Percentiles rank a stretch among this genome's conserved stretches.
Evolutionary conservation across 768 basidiomycete genomes (phyloP).

Genomic region (Lactarius tabidus): DNA sequence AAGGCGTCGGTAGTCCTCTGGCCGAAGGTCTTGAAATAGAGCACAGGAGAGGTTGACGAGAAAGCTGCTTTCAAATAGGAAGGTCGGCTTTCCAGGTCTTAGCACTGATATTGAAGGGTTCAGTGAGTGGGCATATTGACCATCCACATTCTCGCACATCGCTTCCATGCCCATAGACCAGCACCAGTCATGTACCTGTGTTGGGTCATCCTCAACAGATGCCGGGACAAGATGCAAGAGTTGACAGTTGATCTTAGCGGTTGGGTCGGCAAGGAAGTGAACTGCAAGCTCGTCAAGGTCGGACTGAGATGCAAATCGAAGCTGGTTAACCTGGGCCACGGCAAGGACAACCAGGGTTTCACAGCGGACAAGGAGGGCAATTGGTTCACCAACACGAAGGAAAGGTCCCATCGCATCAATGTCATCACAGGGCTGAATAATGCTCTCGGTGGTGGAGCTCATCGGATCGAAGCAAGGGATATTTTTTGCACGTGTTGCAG

Average conservation of each 20-base stretch:
- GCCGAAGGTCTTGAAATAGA: neutral
- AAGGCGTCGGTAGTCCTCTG: neutral
- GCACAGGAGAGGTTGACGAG: neutral
- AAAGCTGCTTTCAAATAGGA: neutral
- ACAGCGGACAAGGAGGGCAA: neutral
- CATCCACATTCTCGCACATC: neutral
- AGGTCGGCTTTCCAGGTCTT: neutral
- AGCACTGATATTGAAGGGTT: neutral
- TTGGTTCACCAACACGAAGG: neutral
- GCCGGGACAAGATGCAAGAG: neutral
- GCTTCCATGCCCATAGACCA: neutral
- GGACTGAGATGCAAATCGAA: no score
- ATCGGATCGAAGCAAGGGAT: neutral
- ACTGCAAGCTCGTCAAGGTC: no score
- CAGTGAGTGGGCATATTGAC: no score
- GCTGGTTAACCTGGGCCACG: no score
- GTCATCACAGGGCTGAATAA: neutral
- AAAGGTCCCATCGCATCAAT: neutral
- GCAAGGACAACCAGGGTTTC: no score
- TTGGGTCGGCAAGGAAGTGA: neutral
- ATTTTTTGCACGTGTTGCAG: neutral
- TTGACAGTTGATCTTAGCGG: neutral
- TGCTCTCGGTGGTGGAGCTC: no score
- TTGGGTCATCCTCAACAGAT: neutral
- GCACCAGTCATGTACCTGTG: neutral